Evolutionary conservation across 2,329 filamentous ascomycete genomes (phyloP).

Genomic region (Fusarium equiseti): DNA sequence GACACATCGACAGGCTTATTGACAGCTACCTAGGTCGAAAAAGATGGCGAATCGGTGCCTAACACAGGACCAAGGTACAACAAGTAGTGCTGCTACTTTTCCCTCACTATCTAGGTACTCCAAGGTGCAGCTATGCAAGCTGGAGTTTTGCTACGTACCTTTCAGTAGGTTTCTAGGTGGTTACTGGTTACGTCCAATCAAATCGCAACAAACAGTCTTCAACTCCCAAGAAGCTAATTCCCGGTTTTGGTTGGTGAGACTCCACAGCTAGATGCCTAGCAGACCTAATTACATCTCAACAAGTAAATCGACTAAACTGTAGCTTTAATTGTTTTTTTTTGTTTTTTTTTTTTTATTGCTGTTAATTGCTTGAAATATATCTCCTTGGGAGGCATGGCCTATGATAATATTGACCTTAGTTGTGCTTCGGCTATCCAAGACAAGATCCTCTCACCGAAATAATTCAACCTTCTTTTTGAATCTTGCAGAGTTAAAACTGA

Average conservation of each 20-base stretch:
- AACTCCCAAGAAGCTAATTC: conserved; percentile 5
- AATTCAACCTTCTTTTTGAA: background rate
- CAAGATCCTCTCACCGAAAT: background rate
- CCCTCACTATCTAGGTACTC: background rate
- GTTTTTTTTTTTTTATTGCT: background rate
- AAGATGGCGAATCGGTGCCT: background rate
- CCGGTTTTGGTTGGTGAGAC: background rate
- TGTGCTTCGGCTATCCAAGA: background rate
- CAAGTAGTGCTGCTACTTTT: background rate
- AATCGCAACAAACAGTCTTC: background rate
- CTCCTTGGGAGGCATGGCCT: background rate
- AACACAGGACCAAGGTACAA: background rate
- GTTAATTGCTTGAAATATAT: background rate
- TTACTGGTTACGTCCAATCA: conserved; percentile 7
- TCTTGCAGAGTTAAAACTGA: background rate
- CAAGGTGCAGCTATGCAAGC: too few relatives aligned
- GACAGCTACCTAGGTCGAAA: background rate
- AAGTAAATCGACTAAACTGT: background rate
- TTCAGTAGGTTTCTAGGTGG: background rate
- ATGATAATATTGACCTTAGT: conserved; percentile 24
- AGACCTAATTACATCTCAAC: background rate
- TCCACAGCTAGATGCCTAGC: background rate
- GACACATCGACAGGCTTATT: background rate
- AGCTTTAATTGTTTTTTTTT: background rate
- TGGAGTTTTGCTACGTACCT: background rate